Evolutionary conservation across 129 eudicot species (phyloP), one percentile per base, ranked within the genome.

Genomic region (Logfia minima): DNA sequence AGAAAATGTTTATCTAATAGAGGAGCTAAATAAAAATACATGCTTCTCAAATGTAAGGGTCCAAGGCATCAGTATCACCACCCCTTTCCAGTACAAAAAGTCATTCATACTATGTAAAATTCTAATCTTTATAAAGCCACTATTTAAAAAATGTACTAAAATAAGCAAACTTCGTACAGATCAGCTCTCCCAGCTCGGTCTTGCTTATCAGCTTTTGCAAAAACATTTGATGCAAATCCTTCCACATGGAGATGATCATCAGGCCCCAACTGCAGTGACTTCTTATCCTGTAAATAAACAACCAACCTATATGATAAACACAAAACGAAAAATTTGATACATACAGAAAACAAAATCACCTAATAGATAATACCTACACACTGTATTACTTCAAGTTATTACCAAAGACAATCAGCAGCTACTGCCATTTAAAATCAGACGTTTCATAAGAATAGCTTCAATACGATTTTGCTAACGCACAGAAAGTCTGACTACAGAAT

Each of bases 151-250:
- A 1, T 75, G 60, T 59, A 74, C 67, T 31, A 78, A 51, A 53
- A 83, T 18, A 71, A 21, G 56, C 23, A 71, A 72, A 68, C 18
- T 31, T 56, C 93, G 24, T 87, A 93, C 98, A 87, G 77, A 85
- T 93, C 97, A 68, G 98, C 93, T 80, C 97, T 85, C 34, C 90
- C 97, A 60, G 97, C 96, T 68, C 93, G 90, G 79, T 93, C 98
- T 87, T 93, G 97, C 84, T 93, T 93, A 77, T 91, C 98, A 45
- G 98, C 98, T 82, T 90, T 93, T 21, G 93, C 86, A 80, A 93
- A 93, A 41, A 93, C 96, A 83, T 85, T 93, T 72, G 85, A 82
- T 24, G 98, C 98, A 86, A 93, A 93, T 45, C 97, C 98, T 82
- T 93, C 97, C 23, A 93, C 80, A 72, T 93, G 91, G 28, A 89